Base-by-base conservation (phyloP, 1,139 yeast genomes). In the Blastobotrys serpentis region DNA sequence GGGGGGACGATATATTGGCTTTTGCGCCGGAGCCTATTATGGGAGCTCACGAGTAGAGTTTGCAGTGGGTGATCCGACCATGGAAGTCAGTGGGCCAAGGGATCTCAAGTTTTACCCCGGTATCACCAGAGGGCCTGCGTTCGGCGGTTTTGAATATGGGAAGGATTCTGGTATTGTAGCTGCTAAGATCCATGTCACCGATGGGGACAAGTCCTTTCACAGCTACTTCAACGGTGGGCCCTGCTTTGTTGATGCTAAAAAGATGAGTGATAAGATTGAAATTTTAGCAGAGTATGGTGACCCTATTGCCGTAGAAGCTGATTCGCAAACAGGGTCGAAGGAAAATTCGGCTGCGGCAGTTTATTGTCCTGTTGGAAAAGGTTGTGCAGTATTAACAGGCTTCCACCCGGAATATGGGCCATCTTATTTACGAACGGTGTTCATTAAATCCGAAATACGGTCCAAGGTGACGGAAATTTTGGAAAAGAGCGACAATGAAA, bases 1-100 rank as follows among this genome's bases (percentile, higher is more conserved):
- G 47, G 98, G 98, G 17, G 99, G 98, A 1, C 71, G 74, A 48
- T 88, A 73, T 61, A 65, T 92, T 30, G 98, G 98, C 0, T 78
- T 92, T 55, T 92, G 98, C 68, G 95, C 98, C n/a, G 99, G 99
- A 29, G 98, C 86, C 0, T 92, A 94, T 67, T 92, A 78, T 62
- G 92, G 83, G 0, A 76, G 89, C n/a, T 66, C 75, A 0, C 67
- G 83, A 43, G 82, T 86, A 56, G 98, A 92, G 62, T 94, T 92
- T 65, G 96, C 88, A 59, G 81, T 77, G 19, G 94, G 92, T 1
- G 74, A 82, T 54, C 75, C 78, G 0, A 54, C 52, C 1, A 68
- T 86, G 76, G 98, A 90, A 61, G 96, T 92, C 2, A 74, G 83
- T 41, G 98, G 98, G 0, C 66, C 84, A 0, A 73, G 98, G 56